phyloP scores from a whole-genome alignment of 257 asterid genomes.

The Ballota nigra region DNA sequence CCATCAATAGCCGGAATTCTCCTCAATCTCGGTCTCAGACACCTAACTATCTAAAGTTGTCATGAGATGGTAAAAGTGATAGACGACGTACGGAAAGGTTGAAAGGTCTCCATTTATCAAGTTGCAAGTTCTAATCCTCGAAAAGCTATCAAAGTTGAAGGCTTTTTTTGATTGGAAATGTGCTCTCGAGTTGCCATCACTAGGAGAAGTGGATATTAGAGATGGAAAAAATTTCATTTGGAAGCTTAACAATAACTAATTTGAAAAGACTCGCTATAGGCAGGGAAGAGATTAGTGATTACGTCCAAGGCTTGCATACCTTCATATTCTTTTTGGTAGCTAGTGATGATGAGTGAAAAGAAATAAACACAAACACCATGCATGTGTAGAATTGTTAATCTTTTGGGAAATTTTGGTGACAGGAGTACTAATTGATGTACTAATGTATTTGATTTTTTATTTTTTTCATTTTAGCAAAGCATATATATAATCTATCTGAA shows the following conservation, averaged over 20 bases:
- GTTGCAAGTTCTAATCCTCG: background rate
- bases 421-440: no score
- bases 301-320: background rate
- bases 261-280: background rate
- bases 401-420: background rate
- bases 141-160: background rate
- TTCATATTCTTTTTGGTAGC: no score
- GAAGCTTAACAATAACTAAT: background rate
- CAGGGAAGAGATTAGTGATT: background rate
- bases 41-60: background rate
- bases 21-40: no score
- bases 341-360: no score
- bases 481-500: no score
- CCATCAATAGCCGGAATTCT: slow-evolving; percentile 3
- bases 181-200: background rate
- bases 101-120: background rate
- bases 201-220: background rate
- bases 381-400: no score
- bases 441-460: no score
- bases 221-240: background rate
- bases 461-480: no score
- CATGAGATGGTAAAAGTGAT: slow-evolving; percentile 7
- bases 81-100: background rate
- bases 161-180: no score
- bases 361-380: no score